These are phyloP conservation scores for Domatiomyces globalis DNA, from an alignment of 2,329 filamentous ascomycete species.

Conservation along the genomic window DNA sequence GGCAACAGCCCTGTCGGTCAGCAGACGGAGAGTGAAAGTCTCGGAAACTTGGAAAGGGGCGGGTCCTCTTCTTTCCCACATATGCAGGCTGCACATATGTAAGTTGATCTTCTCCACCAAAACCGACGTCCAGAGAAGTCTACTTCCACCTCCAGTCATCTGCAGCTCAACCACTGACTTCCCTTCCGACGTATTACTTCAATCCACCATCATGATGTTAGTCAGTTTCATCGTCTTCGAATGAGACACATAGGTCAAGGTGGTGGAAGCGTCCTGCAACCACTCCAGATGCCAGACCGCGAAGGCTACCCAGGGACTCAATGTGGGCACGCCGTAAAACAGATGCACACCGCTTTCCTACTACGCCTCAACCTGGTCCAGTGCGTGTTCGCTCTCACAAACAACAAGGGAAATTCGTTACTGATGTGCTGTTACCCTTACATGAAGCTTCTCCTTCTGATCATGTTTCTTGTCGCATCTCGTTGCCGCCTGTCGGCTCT, in stretches of 20 bases:
- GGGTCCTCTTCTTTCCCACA: neutral
- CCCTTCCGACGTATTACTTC: neutral
- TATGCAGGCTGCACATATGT: neutral
- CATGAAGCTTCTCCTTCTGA: slow-evolving; percentile 4
- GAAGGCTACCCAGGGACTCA: neutral
- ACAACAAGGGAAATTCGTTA: neutral
- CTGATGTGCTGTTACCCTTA: neutral
- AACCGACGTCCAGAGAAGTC: neutral
- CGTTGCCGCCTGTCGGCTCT: slow-evolving; percentile 16
- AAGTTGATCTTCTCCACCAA: neutral
- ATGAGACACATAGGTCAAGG: neutral
- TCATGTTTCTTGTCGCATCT: slow-evolving; percentile 12
- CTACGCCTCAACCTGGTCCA: neutral
- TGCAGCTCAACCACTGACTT: neutral
- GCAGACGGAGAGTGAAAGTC: neutral
- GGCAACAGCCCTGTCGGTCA: too few relatives aligned
- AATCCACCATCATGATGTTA: neutral
- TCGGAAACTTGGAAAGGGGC: neutral
- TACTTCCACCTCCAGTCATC: neutral
- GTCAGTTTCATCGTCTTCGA: neutral
- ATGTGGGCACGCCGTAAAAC: neutral
- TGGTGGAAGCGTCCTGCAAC: too few relatives aligned
- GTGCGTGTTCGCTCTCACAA: neutral
- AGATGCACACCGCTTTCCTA: neutral
- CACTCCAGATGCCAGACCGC: too few relatives aligned